phyloP scores from a whole-genome alignment of 306 rosid genomes.

The Castanea mollissima region DNA sequence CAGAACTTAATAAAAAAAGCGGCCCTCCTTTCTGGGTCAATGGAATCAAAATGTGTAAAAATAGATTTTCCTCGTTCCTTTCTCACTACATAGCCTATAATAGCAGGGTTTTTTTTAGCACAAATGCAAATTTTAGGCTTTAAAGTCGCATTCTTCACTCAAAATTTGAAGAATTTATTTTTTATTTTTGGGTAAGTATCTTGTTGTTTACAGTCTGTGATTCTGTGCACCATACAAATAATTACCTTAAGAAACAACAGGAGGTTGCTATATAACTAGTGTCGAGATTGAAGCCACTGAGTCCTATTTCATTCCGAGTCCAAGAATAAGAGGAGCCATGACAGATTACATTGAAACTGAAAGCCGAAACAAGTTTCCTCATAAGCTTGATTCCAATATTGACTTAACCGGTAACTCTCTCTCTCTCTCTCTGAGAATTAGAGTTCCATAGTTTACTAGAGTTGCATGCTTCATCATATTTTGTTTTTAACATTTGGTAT shows the following conservation, averaged over 20 bases:
- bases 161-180: background rate
- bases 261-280: background rate
- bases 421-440: background rate
- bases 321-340: conserved; percentile 2
- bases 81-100: background rate
- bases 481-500: background rate
- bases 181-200: too few relatives aligned
- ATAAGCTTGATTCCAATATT: conserved; percentile 14
- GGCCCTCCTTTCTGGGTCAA: background rate
- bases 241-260: background rate
- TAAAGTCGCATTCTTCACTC: background rate
- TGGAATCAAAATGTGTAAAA: background rate
- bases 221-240: background rate
- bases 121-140: background rate
- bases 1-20: background rate
- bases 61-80: background rate
- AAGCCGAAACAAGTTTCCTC: conserved; percentile 1
- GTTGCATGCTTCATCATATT: background rate
- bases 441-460: background rate
- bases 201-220: background rate
- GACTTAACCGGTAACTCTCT: conserved; percentile 16
- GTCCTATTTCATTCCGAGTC: background rate
- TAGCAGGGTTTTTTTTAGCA: background rate
- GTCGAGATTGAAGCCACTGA: background rate
- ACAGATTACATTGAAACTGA: conserved; percentile 17